phyloP scores from a whole-genome alignment of 441 rosid species.

The Brassica hybrid region DNA sequence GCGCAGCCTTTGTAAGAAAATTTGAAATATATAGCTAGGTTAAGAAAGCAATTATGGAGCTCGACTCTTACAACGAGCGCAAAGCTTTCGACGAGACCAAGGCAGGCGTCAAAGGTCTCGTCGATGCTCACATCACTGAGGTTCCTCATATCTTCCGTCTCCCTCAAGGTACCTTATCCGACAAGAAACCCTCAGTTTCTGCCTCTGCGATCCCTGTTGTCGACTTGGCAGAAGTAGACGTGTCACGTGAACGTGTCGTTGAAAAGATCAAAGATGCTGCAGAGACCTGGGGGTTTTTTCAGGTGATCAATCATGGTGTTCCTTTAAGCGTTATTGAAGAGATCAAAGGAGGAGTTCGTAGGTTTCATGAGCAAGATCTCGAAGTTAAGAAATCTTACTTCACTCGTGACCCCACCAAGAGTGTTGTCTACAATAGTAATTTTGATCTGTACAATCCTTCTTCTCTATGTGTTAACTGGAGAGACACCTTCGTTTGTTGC shows the following conservation, averaged over 20 bases:
- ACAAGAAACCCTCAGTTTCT: background rate
- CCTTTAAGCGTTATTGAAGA: conserved; percentile 39
- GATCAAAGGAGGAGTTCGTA: conserved; percentile 40
- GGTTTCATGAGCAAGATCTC: conserved; percentile 55
- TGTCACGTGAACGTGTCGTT: conserved; percentile 19
- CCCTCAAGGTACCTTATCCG: conserved; percentile 18
- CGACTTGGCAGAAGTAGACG: conserved; percentile 42
- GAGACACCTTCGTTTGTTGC: conserved; percentile 44
- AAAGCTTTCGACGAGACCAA: conserved; percentile 57
- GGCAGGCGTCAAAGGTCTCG: conserved; percentile 56
- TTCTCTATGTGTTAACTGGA: conserved; percentile 47
- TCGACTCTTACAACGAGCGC: conserved; percentile 1
- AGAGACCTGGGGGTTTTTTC: conserved; percentile 40
- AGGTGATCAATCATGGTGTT: conserved; percentile 34
- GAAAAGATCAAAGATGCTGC: conserved; percentile 37
- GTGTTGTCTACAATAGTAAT: conserved; percentile 46
- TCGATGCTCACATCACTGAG: conserved; percentile 48
- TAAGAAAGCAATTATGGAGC: background rate
- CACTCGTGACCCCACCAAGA: conserved; percentile 40
- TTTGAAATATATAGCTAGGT: background rate
- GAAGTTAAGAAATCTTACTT: conserved; percentile 38
- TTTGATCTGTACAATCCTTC: conserved; percentile 49
- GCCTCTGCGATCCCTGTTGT: conserved; percentile 47
- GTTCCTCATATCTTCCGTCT: conserved; percentile 53
- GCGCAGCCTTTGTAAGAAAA: background rate